Base-by-base conservation (phyloP, 2,329 filamentous ascomycete genomes). In the Myotisia sp. region DNA sequence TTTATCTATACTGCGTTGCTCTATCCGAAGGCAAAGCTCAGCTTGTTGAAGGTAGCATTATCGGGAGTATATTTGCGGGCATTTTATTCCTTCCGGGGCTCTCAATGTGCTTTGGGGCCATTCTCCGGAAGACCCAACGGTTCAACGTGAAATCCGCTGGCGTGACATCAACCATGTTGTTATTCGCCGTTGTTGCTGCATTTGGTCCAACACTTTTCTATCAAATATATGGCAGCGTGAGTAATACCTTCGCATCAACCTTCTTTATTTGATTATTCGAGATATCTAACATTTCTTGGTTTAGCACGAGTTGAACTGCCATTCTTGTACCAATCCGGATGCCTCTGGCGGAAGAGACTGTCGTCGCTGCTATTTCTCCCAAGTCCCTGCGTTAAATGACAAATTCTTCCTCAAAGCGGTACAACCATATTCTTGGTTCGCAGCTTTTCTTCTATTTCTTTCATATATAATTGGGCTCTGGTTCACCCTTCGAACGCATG, bases 91-190 rank as follows among this genome's bases (percentile, higher is more conserved):
- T 98, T 29, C 90, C 90, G 0, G 90, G 90, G 1, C 56, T 98
- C 21, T 95, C 87, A 38, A 98, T 98, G 90, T 98, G 90, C 58
- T 98, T 94, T 51, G 90, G 90, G 28, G 92, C 92, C 12, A 78
- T 98, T 52, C 93, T 93, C 63, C 77, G 92, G 48, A 98, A 98
- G 63, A 98, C 90, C 1, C 90, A 98, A 54, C 78, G 90, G 26
- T 98, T 98, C 69, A 98, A 98, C 53, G 86, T 90, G 42, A 84
- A 79, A 50, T 95, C 87, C 21, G 90, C 90, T 19, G 85, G 90
- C 52, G 90, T 95, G 21, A 95, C 87, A 1, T 94, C 86, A 2
- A 98, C 90, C 0, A 98, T 98, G 90, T 63, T 98, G 37, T 68
- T 98, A 6, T 98, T 98, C 53, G 87, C 90, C 16, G 81, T 92